Conservation (phyloP, 2,329 filamentous ascomycete genomes). For the Aureobasidium mangrovei region DNA sequence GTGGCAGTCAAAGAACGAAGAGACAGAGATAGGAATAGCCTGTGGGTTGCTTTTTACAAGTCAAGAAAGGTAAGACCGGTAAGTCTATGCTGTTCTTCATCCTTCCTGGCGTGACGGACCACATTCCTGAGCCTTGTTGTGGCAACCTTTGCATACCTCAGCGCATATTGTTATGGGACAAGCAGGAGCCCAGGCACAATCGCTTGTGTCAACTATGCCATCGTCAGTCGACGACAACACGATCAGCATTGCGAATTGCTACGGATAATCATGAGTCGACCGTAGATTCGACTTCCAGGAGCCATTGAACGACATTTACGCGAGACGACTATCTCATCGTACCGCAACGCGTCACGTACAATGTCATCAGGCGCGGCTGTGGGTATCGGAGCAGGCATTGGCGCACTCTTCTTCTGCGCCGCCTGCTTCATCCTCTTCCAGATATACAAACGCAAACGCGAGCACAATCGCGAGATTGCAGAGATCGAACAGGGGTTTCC, state of each 20-base stretch:
- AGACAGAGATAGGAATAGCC: too few species aligned
- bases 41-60: too few species aligned
- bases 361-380: slow-evolving; percentile 11
- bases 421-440: slow-evolving; percentile 20
- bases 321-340: neutral
- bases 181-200: neutral
- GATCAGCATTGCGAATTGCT: neutral
- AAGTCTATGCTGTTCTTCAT: neutral
- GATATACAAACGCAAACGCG: slow-evolving; percentile 20
- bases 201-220: neutral
- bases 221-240: neutral
- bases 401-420: slow-evolving; percentile 20
- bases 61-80: neutral
- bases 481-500: slow-evolving; percentile 21
- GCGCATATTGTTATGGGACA: neutral
- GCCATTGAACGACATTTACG: neutral
- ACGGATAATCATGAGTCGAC: neutral
- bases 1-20: too few species aligned
- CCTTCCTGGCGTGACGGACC: neutral
- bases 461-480: slow-evolving; percentile 21
- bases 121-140: slow-evolving; percentile 16
- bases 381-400: slow-evolving; percentile 24
- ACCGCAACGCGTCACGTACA: neutral
- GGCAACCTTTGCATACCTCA: slow-evolving; percentile 11
- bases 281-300: neutral